Evolutionary conservation across 768 basidiomycete species (phyloP).

Genomic region (Xerocomellus amylosporus): DNA sequence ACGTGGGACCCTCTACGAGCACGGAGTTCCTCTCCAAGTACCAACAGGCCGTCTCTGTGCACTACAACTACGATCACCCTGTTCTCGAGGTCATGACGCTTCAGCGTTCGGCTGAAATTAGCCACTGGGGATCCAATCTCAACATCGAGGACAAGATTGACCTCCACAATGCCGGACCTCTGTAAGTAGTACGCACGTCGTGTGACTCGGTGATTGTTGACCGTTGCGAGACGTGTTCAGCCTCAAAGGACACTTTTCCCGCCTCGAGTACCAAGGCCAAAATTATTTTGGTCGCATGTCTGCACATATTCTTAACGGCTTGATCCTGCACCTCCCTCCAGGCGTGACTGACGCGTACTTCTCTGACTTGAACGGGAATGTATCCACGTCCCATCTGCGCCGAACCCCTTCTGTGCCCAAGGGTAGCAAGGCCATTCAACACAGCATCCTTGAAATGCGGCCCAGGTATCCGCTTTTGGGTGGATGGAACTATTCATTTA

Average conservation of each 20-base stretch:
- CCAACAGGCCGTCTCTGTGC: conserved; percentile 68
- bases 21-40: conserved; percentile 52
- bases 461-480: conserved; percentile 94
- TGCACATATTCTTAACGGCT: conserved; percentile 65
- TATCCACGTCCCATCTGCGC: conserved; percentile 89
- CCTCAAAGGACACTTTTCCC: conserved; percentile 94
- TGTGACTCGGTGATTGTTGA: neutral
- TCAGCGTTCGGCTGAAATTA: conserved; percentile 80
- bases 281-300: conserved; percentile 63
- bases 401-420: conserved; percentile 61
- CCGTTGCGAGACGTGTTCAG: conserved; percentile 39
- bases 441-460: conserved; percentile 73
- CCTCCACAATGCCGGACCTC: conserved; percentile 87
- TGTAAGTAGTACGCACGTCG: conserved; percentile 48
- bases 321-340: conserved; percentile 80
- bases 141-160: conserved; percentile 88
- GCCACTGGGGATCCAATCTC: conserved; percentile 95
- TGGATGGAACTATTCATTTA: conserved; percentile 97
- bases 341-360: conserved; percentile 82
- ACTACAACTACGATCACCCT: conserved; percentile 82
- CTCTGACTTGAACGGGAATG: conserved; percentile 92
- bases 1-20: conserved; percentile 63
- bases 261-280: conserved; percentile 81
- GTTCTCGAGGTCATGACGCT: conserved; percentile 73
- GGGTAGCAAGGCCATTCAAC: conserved; percentile 47